Evolutionary conservation across 192 early-diverging fungal species (phyloP), one percentile per base, ranked within the genome.

Genomic region (Mortierella hygrophila): DNA sequence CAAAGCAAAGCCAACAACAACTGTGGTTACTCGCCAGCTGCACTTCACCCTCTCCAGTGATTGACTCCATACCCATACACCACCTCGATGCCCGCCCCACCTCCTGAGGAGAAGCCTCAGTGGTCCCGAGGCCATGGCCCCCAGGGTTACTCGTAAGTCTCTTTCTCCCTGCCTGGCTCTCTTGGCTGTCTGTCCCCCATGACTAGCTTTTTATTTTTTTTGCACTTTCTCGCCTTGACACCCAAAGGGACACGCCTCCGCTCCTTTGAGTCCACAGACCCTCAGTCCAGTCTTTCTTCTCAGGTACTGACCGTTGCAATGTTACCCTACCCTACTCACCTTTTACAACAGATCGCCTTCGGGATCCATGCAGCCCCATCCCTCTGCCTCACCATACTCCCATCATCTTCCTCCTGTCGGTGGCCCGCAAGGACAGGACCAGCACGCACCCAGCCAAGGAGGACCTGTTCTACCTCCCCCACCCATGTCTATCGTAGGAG

Each of bases 321-420:
- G n/a, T 55, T 16, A 1, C 40, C 49, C 21, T 54, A 15, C 73
- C 32, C 23, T 70, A 16, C 41, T 3, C 32, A 26, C 73, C 16
- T 23, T 75, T 4, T 44, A 9, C 41, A 44, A 21, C 52, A 86
- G 84, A 63, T 88, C 88, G 10, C 82, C 82, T 32, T 88, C 88
- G 69, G 82, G 82, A 76, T 84, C 88, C 18, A 83, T 84, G 72
- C 77, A 78, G n/a, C 75, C 88, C 79, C 79, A 77, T 79, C 78
- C 89, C 42, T 81, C 83, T 49, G 69, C 79, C 20, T 80, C 88
- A 13, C 77, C 84, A 41, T 89, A 83, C 46, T 41, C 83, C 68
- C 84, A 86, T 83, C 88, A 89, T 89, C 88, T 87, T 29, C 80
- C 83, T 32, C 81, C 88, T 41, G 74, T 63, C n/a, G 79, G 82